Conservation (phyloP, 257 asterid species). For the Fraxinus pennsylvanica region DNA sequence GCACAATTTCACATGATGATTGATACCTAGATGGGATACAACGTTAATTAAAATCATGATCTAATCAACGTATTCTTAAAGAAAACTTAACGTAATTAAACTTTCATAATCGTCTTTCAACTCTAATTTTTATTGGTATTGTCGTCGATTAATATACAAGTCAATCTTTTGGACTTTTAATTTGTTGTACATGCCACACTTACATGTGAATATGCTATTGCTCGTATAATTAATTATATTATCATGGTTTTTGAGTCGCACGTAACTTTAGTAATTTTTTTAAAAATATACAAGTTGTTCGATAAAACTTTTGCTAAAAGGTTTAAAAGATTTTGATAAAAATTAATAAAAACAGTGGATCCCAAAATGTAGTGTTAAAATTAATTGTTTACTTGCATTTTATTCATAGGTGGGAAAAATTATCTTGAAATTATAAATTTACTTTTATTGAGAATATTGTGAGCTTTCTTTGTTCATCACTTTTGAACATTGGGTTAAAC, state of each 20-base stretch:
- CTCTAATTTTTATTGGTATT: not conserved
- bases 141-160: not conserved
- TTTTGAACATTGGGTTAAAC: not conserved
- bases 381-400: too few species aligned
- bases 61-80: not conserved
- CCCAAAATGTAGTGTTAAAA: too few species aligned
- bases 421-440: too few species aligned
- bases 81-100: not conserved
- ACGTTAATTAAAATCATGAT: not conserved
- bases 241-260: not conserved
- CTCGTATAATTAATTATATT: not conserved
- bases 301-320: too few species aligned
- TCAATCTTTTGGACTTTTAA: not conserved
- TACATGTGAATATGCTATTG: not conserved
- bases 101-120: not conserved
- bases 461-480: not conserved
- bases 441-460: too few species aligned
- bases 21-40: not conserved
- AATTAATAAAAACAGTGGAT: too few species aligned
- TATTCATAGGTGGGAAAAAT: too few species aligned
- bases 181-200: not conserved
- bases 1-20: slow-evolving; percentile 8
- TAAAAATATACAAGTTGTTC: too few species aligned
- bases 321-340: too few species aligned
- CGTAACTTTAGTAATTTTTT: not conserved